Evolutionary conservation across 75 land plant species (phyloP).

Genomic region (Adiantum capillusveneris): DNA sequence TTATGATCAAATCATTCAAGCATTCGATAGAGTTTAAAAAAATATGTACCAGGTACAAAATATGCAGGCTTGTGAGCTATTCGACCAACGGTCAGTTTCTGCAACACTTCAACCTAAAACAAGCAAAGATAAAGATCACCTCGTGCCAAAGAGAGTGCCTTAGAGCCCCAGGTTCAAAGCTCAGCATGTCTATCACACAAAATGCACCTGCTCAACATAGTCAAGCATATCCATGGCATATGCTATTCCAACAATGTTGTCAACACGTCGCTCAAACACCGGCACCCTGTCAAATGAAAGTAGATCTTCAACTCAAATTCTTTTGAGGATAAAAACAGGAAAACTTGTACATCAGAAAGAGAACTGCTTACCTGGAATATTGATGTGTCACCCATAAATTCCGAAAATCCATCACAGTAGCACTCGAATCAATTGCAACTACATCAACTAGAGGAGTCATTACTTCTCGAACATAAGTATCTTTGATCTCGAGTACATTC

Average conservation of each 20-base stretch:
- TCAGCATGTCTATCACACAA: no score
- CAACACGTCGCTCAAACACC: conserved; percentile 93
- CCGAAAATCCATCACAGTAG: conserved; percentile 80
- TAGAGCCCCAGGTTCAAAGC: no score
- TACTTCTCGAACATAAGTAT: conserved; percentile 90
- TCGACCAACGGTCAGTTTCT: conserved; percentile 65
- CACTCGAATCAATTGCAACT: conserved; percentile 88
- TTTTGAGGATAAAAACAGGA: no score
- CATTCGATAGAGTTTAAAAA: no score
- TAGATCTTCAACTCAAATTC: no score
- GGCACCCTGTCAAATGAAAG: conserved; percentile 73
- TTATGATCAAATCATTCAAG: no score
- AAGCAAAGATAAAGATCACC: no score
- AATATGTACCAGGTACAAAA: conserved; percentile 76
- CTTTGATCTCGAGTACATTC: conserved; percentile 92
- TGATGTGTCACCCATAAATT: conserved; percentile 84
- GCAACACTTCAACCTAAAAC: conserved; percentile 79
- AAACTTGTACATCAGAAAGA: no score
- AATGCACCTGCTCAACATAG: conserved; percentile 74
- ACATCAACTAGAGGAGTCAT: conserved; percentile 99
- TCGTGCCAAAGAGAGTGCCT: background rate
- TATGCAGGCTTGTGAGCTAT: conserved; percentile 94
- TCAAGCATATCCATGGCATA: conserved; percentile 98
- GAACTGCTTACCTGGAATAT: conserved; percentile 61
- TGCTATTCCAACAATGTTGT: conserved; percentile 97